Evolutionary conservation across 2,329 filamentous ascomycete genomes (phyloP), one percentile per base, ranked within the genome.

Genomic region (Alternaria angustiovoidea): DNA sequence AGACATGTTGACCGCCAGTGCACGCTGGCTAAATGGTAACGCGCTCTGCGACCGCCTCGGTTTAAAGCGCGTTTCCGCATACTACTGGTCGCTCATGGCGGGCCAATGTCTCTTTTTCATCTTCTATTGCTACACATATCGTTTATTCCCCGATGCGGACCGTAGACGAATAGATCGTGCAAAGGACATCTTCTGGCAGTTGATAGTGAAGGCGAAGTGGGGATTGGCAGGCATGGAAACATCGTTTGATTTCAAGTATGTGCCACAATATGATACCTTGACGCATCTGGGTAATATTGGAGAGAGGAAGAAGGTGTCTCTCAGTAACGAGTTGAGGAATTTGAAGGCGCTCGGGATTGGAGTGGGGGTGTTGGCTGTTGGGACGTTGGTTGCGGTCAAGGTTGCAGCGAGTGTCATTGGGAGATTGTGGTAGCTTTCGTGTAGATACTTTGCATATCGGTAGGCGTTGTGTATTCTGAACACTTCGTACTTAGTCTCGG

Each of bases 231-330:
- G 89, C 0, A 81, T 84, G 47, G 84, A 88, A 68, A 87, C 85
- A 1, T 81, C 80, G 8, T 93, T 93, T 70, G 86, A 89, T 20
- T 90, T 93, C 78, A 90, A 92, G 72, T 91, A 90, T 70, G 81
- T 90, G 9, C 89, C 90, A 0, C 79, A 85, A 64, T 83, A 84
- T 51, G 73, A 79, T 51, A 85, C 83, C 8, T 76, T 82, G 12
- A 86, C 84, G 4, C 79, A 82, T 47, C 75, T 84, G 75, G 81
- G 81, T 2, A 76, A 81, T 61, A 74, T 76, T 48, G 72, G 77
- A 42, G 78, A 80, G 63, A 76, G 78, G 30, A 77, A 79, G 69
- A 55, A 78, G 12, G 69, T 70, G 38, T 72, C 70, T 36, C 78
- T 75, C 5, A 69, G 65, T 46, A 75, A 84, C 14, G 84, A 86